Base-by-base conservation (phyloP, 2,329 filamentous ascomycete genomes). In the Aspergillus proliferans region DNA sequence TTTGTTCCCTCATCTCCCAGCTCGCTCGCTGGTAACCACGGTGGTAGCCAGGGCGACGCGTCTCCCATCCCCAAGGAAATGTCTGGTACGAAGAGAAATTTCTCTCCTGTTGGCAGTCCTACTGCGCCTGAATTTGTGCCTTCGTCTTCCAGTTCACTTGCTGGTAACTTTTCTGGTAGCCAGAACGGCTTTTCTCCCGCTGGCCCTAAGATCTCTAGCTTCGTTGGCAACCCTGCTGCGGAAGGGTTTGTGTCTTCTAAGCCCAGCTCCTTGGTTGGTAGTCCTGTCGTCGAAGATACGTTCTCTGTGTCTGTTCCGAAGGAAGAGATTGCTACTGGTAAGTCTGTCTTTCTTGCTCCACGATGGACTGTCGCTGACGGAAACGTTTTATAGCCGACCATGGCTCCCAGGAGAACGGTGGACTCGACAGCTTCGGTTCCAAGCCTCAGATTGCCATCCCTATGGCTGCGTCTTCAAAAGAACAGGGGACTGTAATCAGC, bases 71-170 rank as follows among this genome's bases (percentile, higher is more conserved):
- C n/a, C 14, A 18, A 36, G n/a, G 8, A 36, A 14, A 4, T 30
- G 10, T 5, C 10, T 30, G 26, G 26, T 12, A 30, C 4, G 26
- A 30, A 30, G 4, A 5, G 10, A 30, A 30, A 10, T 30, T 30
- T 30, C 26, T 30, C 49, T 2, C 30, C 52, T 44, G 45, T 52
- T 48, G 33, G 43, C 57, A 60, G 30, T 53, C 59, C 45, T 52
- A 56, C 50, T 59, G 55, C 57, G 52, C 50, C 36, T 59, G 56
- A 54, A 45, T 54, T 22, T 43, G 54, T 22, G 53, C 51, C 41
- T 52, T 52, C 18, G 18, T 48, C 22, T 50, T 19, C 39, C 22
- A 21, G 18, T 15, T 42, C 39, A 19, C 22, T 24, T 22, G 22
- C n/a, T 18, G 42, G 42, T 14, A n/a, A 26, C 9, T 8, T 14